Evolutionary conservation across 2,329 filamentous ascomycete genomes (phyloP).

Genomic region (Pseudogymnoascus sp.): DNA sequence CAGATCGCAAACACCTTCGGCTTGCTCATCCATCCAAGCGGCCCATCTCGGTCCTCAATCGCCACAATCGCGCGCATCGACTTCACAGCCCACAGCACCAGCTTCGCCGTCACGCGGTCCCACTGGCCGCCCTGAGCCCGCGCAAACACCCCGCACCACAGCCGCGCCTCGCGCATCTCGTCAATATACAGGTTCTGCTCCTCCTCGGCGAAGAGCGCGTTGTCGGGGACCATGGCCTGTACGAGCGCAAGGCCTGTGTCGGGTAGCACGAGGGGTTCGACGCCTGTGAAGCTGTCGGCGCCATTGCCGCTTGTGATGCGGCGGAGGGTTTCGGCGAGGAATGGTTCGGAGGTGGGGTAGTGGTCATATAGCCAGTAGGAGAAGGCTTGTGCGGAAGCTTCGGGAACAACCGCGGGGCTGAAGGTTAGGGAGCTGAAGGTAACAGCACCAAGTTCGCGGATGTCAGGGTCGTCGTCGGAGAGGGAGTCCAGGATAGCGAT

Average conservation of each 20-base stretch:
- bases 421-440: constrained; percentile 1
- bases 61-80: constrained; percentile 18
- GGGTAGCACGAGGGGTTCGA: neutral
- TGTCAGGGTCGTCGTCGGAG: constrained; percentile 87
- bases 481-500: constrained; percentile 67
- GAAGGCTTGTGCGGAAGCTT: constrained; percentile 29
- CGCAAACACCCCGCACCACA: constrained; percentile 46
- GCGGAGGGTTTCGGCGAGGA: constrained; percentile 29
- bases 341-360: constrained; percentile 23
- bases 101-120: constrained; percentile 6
- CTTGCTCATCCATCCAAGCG: constrained; percentile 66
- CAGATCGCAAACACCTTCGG: constrained; percentile 59
- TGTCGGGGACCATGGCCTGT: constrained; percentile 46
- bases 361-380: neutral
- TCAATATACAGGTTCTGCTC: constrained; percentile 94
- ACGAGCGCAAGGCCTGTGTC: constrained; percentile 27
- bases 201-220: constrained; percentile 75
- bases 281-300: neutral
- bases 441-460: constrained; percentile 59
- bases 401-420: constrained; percentile 31
- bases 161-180: constrained; percentile 61
- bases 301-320: constrained; percentile 11
- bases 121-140: constrained; percentile 13
- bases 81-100: neutral
- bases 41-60: constrained; percentile 45